phyloP scores from a whole-genome alignment of 1,139 yeast species.

The Blastobotrys illinoisensis region DNA sequence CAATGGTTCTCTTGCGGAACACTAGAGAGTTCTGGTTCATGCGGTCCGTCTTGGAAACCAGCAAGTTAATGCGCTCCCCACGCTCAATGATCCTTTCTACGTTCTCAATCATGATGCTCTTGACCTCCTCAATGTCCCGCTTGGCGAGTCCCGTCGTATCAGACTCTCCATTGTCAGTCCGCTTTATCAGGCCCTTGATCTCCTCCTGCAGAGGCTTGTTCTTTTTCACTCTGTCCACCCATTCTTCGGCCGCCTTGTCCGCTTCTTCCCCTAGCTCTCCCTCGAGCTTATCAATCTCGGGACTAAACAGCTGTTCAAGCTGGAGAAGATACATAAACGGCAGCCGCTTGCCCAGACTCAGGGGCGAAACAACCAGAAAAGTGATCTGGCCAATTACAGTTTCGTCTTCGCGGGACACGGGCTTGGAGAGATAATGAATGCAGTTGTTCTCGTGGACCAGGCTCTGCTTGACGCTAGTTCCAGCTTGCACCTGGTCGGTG shows the following conservation, averaged over 20 bases:
- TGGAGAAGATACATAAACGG: conserved; percentile 32
- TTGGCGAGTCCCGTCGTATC: conserved; percentile 30
- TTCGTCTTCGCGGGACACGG: conserved; percentile 24
- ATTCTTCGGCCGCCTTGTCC: conserved; percentile 7
- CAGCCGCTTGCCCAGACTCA: conserved; percentile 28
- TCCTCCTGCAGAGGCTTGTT: conserved; percentile 13
- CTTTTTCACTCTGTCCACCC: conserved; percentile 6
- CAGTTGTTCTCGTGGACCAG: conserved; percentile 31
- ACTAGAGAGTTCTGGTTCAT: conserved; percentile 64
- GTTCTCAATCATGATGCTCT: conserved; percentile 38
- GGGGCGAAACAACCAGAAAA: conserved; percentile 28
- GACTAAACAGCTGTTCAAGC: conserved; percentile 23
- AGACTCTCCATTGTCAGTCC: conserved; percentile 26
- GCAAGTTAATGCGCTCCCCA: conserved; percentile 68
- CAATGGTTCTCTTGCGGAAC: conserved; percentile 66
- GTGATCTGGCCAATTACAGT: conserved; percentile 21
- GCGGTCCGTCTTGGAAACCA: conserved; percentile 78
- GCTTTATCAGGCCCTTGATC: conserved; percentile 18
- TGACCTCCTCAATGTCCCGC: conserved; percentile 37
- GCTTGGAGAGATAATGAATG: conserved; percentile 33
- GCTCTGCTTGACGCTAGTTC: conserved; percentile 21
- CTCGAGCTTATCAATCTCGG: conserved; percentile 15
- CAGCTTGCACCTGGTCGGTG: neutral
- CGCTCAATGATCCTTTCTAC: conserved; percentile 54
- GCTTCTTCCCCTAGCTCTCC: conserved; percentile 11